A percentile compares a stretch with the other conserved stretches of the same genome.
phyloP scores from a whole-genome alignment of 2,329 filamentous ascomycete genomes.

The Ophiostoma perfectum region DNA sequence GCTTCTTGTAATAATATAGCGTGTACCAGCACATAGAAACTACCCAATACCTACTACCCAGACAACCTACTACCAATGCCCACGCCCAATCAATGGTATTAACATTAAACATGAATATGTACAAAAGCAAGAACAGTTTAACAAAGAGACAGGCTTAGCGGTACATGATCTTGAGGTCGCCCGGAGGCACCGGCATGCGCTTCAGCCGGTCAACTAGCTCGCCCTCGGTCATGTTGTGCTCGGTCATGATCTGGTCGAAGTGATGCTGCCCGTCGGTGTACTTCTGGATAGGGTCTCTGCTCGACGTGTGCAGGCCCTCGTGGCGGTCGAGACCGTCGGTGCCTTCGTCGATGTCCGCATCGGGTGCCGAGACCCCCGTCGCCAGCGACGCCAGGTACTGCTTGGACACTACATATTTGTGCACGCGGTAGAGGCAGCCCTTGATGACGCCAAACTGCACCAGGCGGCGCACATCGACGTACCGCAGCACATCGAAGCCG shows the following conservation, averaged over 20 bases:
- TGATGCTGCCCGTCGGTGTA: slow-evolving; percentile 71
- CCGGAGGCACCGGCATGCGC: slow-evolving; percentile 47
- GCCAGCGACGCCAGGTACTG: slow-evolving; percentile 54
- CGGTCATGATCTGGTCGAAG: slow-evolving; percentile 78
- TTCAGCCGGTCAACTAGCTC: slow-evolving; percentile 66
- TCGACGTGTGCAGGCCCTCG: slow-evolving; percentile 29
- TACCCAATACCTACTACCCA: background rate
- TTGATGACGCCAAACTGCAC: slow-evolving; percentile 97
- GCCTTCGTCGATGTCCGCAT: slow-evolving; percentile 24
- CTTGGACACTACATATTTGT: slow-evolving; percentile 77
- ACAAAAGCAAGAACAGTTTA: background rate
- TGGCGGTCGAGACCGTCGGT: slow-evolving; percentile 1
- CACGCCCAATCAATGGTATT: background rate
- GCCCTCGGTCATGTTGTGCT: slow-evolving; percentile 63
- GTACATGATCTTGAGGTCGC: slow-evolving; percentile 52
- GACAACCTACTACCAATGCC: background rate
- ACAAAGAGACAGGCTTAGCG: slow-evolving; percentile 32
- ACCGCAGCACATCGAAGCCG: slow-evolving; percentile 60
- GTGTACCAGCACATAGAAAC: slow-evolving; percentile 7
- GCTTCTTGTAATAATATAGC: slow-evolving; percentile 2
- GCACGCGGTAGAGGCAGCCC: slow-evolving; percentile 84
- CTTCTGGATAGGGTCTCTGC: slow-evolving; percentile 50
- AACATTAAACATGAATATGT: background rate
- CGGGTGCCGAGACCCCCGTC: slow-evolving; percentile 44
- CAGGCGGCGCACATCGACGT: slow-evolving; percentile 82